Evolutionary conservation across 78 protist genomes (phyloP).

Genomic region (Carpediemonas membranifera): DNA sequence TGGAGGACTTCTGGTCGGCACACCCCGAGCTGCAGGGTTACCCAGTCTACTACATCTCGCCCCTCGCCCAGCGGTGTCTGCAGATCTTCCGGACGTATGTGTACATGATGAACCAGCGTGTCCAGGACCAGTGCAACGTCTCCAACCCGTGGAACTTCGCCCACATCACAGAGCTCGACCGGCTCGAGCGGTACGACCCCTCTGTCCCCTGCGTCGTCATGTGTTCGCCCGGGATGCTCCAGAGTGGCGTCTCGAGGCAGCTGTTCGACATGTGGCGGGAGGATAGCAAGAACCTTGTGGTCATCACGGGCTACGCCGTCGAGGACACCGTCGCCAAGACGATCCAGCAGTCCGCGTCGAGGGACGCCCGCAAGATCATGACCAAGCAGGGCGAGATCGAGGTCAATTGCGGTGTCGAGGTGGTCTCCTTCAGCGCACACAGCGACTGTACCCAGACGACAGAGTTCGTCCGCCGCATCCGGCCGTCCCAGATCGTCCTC

Average conservation of each 20-base stretch:
- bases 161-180: constrained; percentile 56
- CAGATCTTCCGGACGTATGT: constrained; percentile 38
- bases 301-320: constrained; percentile 80
- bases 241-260: constrained; percentile 69
- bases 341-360: no score
- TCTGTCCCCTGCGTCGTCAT: constrained; percentile 73
- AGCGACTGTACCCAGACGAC: constrained; percentile 70
- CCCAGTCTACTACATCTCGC: constrained; percentile 78
- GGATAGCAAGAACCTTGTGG: constrained; percentile 54
- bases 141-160: constrained; percentile 77
- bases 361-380: no score
- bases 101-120: constrained; percentile 73
- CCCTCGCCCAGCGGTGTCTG: constrained; percentile 64
- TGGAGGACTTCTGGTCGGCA: constrained; percentile 41
- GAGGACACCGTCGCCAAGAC: constrained; percentile 81
- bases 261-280: constrained; percentile 76
- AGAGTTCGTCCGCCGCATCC: constrained; percentile 59
- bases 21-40: constrained; percentile 59
- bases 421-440: constrained; percentile 84
- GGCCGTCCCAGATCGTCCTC: constrained; percentile 62
- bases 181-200: not conserved
- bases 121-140: constrained; percentile 36
- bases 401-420: constrained; percentile 35
- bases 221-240: constrained; percentile 64
- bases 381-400: no score